Evolutionary conservation across 768 basidiomycete genomes (phyloP).

Genomic region (Podaxis mareebaensis): DNA sequence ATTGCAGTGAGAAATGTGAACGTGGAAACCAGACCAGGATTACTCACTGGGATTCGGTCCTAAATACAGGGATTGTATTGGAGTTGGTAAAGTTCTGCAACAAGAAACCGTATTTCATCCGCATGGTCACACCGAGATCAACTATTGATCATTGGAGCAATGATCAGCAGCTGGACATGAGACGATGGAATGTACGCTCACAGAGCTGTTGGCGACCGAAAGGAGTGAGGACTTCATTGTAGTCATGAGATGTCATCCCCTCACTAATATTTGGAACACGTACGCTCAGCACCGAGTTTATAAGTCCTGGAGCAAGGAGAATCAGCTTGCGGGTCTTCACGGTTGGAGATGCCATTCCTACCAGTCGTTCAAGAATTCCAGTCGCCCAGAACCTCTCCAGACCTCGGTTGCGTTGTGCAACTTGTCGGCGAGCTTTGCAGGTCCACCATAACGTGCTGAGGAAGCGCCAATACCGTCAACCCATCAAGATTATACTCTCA

Average conservation of each 20-base stretch:
- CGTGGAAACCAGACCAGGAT: not conserved
- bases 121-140: constrained; percentile 68
- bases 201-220: constrained; percentile 88
- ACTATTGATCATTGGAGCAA: constrained; percentile 31
- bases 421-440: constrained; percentile 54
- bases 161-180: not conserved
- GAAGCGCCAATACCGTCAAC: constrained; percentile 1
- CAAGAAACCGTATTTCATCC: constrained; percentile 79
- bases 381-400: constrained; percentile 65
- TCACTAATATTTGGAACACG: constrained; percentile 8
- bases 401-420: constrained; percentile 52
- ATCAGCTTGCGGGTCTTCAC: not conserved
- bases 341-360: constrained; percentile 29
- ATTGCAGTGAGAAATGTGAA: not conserved
- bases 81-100: constrained; percentile 63
- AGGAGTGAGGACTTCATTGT: constrained; percentile 70
- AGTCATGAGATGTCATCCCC: not conserved
- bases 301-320: constrained; percentile 61
- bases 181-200: constrained; percentile 31
- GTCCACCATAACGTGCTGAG: constrained; percentile 62
- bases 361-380: constrained; percentile 85
- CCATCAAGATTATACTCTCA: constrained; percentile 5
- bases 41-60: constrained; percentile 70
- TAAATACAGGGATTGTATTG: constrained; percentile 72
- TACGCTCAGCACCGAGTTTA: constrained; percentile 86